phyloP scores from a whole-genome alignment of 2,329 filamentous ascomycete species.

The Ambrosiella cleistominuta region DNA sequence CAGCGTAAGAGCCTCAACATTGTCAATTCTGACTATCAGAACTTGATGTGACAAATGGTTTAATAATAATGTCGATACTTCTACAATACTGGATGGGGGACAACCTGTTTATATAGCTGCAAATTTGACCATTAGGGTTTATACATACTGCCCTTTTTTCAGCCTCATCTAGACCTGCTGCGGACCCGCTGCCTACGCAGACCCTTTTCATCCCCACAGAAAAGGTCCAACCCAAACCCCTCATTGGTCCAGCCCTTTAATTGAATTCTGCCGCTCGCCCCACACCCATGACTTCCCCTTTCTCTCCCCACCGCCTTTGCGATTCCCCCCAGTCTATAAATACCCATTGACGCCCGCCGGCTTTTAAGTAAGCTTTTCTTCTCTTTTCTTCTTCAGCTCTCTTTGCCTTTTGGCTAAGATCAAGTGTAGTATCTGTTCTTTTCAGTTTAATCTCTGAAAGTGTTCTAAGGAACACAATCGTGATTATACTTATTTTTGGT shows the following conservation, averaged over 20 bases:
- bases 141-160: too few species aligned
- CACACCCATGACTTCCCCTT: too few species aligned
- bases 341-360: conserved; percentile 20
- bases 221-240: not conserved
- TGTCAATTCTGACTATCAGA: too few species aligned
- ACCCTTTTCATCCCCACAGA: too few species aligned
- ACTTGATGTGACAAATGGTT: too few species aligned
- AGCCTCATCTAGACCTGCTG: too few species aligned
- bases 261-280: not conserved
- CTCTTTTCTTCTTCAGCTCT: conserved; percentile 16
- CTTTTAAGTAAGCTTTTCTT: conserved; percentile 62
- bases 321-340: conserved; percentile 26
- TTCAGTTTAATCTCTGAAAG: conserved; percentile 95
- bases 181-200: too few species aligned
- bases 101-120: too few species aligned
- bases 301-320: not conserved
- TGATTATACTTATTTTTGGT: conserved; percentile 65
- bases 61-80: too few species aligned
- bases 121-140: too few species aligned
- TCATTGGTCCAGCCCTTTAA: not conserved
- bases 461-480: conserved; percentile 51
- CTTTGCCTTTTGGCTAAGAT: conserved; percentile 53
- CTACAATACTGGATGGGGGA: too few species aligned
- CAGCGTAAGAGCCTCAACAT: too few species aligned
- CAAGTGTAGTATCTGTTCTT: conserved; percentile 96